Conservation (phyloP, 75 land plant species). For the Gnetum montanum region DNA sequence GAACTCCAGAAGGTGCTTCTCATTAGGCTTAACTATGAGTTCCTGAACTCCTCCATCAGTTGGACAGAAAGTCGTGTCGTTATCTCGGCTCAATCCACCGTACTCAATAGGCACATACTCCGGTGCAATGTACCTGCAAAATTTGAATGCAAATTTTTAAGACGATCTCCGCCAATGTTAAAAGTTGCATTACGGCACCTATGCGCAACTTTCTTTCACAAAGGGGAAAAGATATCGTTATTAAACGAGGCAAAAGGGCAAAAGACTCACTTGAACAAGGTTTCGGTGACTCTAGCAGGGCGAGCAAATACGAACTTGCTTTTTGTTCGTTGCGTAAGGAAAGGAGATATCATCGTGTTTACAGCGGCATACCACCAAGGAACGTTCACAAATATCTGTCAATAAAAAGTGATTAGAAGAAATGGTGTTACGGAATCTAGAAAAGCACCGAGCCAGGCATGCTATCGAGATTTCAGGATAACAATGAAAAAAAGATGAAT, state of each 20-base stretch:
- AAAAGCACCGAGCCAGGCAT: background rate
- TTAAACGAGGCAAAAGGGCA: no score
- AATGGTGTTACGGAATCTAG: background rate
- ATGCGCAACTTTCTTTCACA: background rate
- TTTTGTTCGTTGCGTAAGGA: slow-evolving; percentile 50
- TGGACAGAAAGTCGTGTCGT: slow-evolving; percentile 33
- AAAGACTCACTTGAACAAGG: slow-evolving; percentile 48
- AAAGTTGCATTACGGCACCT: background rate
- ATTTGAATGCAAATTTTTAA: background rate
- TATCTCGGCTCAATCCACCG: slow-evolving; percentile 50
- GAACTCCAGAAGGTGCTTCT: slow-evolving; percentile 30
- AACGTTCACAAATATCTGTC: slow-evolving; percentile 64
- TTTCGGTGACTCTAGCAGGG: slow-evolving; percentile 50
- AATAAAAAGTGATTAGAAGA: background rate
- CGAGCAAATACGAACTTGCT: slow-evolving; percentile 69
- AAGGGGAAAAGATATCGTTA: background rate
- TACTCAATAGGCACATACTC: slow-evolving; percentile 56
- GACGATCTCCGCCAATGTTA: background rate
- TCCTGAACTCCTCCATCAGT: slow-evolving; percentile 30
- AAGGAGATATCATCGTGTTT: slow-evolving; percentile 39
- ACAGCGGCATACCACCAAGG: slow-evolving; percentile 76
- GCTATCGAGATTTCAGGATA: background rate
- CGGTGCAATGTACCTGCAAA: slow-evolving; percentile 40
- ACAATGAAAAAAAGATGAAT: background rate
- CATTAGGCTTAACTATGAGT: slow-evolving; percentile 26